phyloP scores from a whole-genome alignment of 2,329 filamentous ascomycete genomes.

The Talaromyces sp. region DNA sequence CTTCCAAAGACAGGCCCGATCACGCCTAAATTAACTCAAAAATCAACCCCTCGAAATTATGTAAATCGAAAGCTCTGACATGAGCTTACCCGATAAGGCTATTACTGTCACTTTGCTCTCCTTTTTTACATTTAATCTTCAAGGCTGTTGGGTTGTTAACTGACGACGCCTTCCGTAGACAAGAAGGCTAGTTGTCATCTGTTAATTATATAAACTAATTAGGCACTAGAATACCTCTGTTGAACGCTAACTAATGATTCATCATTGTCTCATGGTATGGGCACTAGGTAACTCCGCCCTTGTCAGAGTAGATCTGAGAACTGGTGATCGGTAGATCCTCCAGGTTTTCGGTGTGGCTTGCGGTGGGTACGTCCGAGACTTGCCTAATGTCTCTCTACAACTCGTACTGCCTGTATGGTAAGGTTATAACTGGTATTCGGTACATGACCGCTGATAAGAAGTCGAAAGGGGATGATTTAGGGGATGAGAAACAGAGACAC shows the following conservation, averaged over 20 bases:
- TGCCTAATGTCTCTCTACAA: neutral
- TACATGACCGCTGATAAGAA: neutral
- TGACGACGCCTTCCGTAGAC: neutral
- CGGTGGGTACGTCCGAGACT: neutral
- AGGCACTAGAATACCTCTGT: neutral
- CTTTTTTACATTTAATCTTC: neutral
- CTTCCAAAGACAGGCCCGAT: neutral
- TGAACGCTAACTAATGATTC: neutral
- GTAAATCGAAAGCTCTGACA: neutral
- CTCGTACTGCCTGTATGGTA: neutral
- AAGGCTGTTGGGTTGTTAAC: neutral
- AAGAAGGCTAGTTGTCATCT: neutral
- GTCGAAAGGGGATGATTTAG: neutral
- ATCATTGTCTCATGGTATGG: neutral
- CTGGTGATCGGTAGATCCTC: constrained; percentile 2
- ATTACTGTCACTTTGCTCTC: constrained; percentile 7
- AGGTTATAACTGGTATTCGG: neutral
- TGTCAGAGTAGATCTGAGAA: neutral
- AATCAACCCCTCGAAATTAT: neutral
- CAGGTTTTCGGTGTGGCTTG: neutral
- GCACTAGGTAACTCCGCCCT: neutral
- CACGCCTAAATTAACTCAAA: neutral
- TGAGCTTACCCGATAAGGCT: constrained; percentile 6
- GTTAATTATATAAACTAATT: neutral
- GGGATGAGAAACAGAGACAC: neutral